A percentile compares a stretch with the other conserved stretches of the same genome.
Conservation (phyloP, 83 land plant genomes). For the Thuja plicata region DNA sequence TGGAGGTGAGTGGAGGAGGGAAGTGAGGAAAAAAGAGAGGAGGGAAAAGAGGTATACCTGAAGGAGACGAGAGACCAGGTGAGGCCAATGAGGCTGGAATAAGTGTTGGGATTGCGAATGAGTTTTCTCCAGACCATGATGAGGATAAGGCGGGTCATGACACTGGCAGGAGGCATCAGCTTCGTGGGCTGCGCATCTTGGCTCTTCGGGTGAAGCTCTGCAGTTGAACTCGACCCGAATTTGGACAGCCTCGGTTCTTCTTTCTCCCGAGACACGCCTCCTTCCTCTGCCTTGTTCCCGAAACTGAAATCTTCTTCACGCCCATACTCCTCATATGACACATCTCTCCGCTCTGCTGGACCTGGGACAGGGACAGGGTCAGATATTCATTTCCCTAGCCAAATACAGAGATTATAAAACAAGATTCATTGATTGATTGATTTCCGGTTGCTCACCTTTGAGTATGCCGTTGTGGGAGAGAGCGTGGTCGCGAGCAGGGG, state of each 20-base stretch:
- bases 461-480: slow-evolving; percentile 24
- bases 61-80: slow-evolving; percentile 67
- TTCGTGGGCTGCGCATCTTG: slow-evolving; percentile 29
- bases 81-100: slow-evolving; percentile 74
- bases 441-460: slow-evolving; percentile 18
- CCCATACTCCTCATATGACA: neutral
- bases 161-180: slow-evolving; percentile 63
- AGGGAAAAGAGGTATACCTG: slow-evolving; percentile 45
- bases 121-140: slow-evolving; percentile 81
- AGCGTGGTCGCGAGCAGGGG: slow-evolving; percentile 50
- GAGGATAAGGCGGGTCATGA: slow-evolving; percentile 64
- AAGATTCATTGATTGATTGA: neutral
- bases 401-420: neutral
- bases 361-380: neutral
- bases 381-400: neutral
- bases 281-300: slow-evolving; percentile 8
- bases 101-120: slow-evolving; percentile 82
- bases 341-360: neutral
- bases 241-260: slow-evolving; percentile 21
- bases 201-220: slow-evolving; percentile 59
- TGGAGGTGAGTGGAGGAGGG: too few relatives aligned
- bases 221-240: slow-evolving; percentile 51
- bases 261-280: slow-evolving; percentile 5
- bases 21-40: too few relatives aligned
- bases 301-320: slow-evolving; percentile 12